phyloP scores from a whole-genome alignment of 1,139 yeast genomes.

The Zygosaccharomyces sapae region DNA sequence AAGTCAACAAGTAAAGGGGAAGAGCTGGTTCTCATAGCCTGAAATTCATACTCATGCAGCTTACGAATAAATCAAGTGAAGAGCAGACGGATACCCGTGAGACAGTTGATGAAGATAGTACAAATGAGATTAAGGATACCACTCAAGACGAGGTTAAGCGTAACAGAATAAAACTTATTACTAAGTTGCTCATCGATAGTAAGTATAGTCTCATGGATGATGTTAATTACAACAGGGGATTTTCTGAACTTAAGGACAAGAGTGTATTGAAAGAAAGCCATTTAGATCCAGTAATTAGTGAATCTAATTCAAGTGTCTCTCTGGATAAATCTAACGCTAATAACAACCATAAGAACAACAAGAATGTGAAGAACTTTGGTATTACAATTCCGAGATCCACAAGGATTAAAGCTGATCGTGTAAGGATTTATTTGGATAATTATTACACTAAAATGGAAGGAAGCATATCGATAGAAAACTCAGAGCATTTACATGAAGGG shows the following conservation, averaged over 20 bases:
- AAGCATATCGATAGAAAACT: slow-evolving; percentile 18
- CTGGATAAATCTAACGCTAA: slow-evolving; percentile 6
- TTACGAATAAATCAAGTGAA: not conserved
- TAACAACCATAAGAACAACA: not conserved
- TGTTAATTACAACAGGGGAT: slow-evolving; percentile 22
- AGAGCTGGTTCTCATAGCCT: slow-evolving; percentile 1
- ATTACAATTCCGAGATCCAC: slow-evolving; percentile 21
- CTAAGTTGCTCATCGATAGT: slow-evolving; percentile 30
- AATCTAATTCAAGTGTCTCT: not conserved
- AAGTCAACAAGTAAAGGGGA: not conserved
- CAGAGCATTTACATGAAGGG: slow-evolving; percentile 29
- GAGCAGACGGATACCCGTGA: not conserved
- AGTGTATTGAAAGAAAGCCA: not conserved
- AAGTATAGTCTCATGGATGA: slow-evolving; percentile 33
- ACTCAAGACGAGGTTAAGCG: slow-evolving; percentile 11
- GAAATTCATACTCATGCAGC: not conserved
- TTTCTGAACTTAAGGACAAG: slow-evolving; percentile 11
- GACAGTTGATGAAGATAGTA: slow-evolving; percentile 3
- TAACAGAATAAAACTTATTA: slow-evolving; percentile 23
- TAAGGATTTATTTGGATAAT: slow-evolving; percentile 32
- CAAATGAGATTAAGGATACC: slow-evolving; percentile 1
- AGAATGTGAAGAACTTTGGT: not conserved
- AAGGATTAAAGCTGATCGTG: slow-evolving; percentile 33
- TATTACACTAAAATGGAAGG: slow-evolving; percentile 31
- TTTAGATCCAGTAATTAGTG: slow-evolving; percentile 5